Percentiles rank a stretch among this genome's conserved stretches.
phyloP scores from a whole-genome alignment of 441 rosid genomes.

The Corymbia calophylla region DNA sequence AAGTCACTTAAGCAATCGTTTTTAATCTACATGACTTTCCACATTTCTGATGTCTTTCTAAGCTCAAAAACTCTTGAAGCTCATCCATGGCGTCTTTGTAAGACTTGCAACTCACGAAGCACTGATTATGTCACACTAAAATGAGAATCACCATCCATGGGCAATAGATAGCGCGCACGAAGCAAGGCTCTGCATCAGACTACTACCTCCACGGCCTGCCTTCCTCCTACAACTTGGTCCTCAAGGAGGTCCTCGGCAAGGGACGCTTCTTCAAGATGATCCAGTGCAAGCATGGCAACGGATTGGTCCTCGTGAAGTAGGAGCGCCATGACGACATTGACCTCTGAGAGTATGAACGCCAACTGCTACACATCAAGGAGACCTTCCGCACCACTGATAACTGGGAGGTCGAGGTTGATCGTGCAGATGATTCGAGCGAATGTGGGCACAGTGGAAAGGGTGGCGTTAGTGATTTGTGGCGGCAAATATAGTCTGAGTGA shows the following conservation, averaged over 20 bases:
- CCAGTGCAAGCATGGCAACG: slow-evolving; percentile 93
- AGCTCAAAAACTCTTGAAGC: too few relatives aligned
- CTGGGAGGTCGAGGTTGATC: not conserved
- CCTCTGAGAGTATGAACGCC: slow-evolving; percentile 85
- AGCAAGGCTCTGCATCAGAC: slow-evolving; percentile 95
- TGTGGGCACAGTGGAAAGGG: too few relatives aligned
- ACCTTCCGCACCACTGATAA: slow-evolving; percentile 61
- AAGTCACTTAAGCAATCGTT: too few relatives aligned
- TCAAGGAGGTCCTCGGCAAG: slow-evolving; percentile 51
- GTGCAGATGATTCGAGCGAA: too few relatives aligned
- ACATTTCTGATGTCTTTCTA: too few relatives aligned
- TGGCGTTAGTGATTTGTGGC: too few relatives aligned
- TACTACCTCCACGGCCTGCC: slow-evolving; percentile 97
- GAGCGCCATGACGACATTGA: slow-evolving; percentile 86
- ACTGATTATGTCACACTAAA: too few relatives aligned
- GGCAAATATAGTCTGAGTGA: too few relatives aligned
- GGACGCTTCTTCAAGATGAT: slow-evolving; percentile 93
- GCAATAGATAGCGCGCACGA: slow-evolving; percentile 75
- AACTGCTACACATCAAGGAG: slow-evolving; percentile 65
- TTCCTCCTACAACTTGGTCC: slow-evolving; percentile 56
- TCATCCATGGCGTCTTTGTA: too few relatives aligned
- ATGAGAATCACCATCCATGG: too few relatives aligned
- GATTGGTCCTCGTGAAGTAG: slow-evolving; percentile 71
- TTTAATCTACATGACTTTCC: too few relatives aligned
- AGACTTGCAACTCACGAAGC: too few relatives aligned